Base-by-base conservation (phyloP, 2,329 filamentous ascomycete species). In the Ambrosiella cleistominuta region DNA sequence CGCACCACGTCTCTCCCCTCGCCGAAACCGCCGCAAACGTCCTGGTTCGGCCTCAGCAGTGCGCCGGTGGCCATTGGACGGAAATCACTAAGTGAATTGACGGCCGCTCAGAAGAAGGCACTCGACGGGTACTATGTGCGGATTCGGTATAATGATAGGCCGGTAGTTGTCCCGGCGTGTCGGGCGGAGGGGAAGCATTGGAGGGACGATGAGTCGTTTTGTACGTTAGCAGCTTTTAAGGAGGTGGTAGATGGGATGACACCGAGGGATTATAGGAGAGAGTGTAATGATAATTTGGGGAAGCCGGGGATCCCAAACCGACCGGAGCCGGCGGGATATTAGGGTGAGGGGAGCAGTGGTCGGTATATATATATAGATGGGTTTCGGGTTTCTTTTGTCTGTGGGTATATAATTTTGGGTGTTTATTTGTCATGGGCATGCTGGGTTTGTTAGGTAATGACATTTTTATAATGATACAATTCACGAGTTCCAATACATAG, bases 221-320 rank as follows among this genome's bases (percentile, higher is more conserved):
- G 93, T 71, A 97, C 91, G 0, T 70, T 98, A 65, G 81, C 85
- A 59, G 88, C 91, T 0, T 98, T 98, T 75, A 97, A 97, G 70
- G 74, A 80, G 56, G 87, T 96, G 58, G 88, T 93, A 1, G 91
- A 97, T 70, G 88, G 88, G 65, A 94, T 86, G 67, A 93, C 88
- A 1, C 93, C 93, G 0, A 73, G 73, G 60, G 78, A 89, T 68
- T 97, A 90, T 91, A 77, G 71, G 63, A 66, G 71, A 19, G 70
- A 79, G 61, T 81, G 78, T 63, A 70, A 70, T n/a, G 63, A 67
- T 51, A 75, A 76, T 61, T 63, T 71, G 15, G 67, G 69, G 27
- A 68, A 65, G 7, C 70, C 76, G 0, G 68, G 70, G 1, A 72
- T 78, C 59, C 76, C 78, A 1, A 58, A 62, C 15, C 72, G 73